Evolutionary conservation across 2,329 filamentous ascomycete species (phyloP), one percentile per base, ranked within the genome.

Genomic region (Septoria linicola): DNA sequence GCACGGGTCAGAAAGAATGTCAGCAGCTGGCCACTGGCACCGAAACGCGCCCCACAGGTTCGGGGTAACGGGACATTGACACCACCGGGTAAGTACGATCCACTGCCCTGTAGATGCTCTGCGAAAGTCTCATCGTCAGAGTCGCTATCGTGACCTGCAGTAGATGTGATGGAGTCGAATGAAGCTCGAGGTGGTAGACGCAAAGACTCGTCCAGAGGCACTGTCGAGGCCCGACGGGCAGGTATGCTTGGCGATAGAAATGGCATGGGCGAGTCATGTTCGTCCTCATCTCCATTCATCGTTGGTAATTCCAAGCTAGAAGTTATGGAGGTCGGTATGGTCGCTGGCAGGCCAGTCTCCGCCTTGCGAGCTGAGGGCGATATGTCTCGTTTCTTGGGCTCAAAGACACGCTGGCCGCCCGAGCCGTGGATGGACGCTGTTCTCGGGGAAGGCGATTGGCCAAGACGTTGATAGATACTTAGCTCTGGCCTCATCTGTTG

Each of bases 121-220:
- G 59, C 61, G 46, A 67, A 96, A 59, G 88, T 92, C 58, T 93
- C 89, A 51, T 88, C 87, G 23, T 70, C 73, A 31, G 76, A 67
- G 47, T 68, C 66, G 43, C 63, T 63, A 34, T 65, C 63, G 49
- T 60, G 52, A 20, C 52, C 63, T 31, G 40, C 67, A 66, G 42
- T 73, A 67, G 49, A 71, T 57, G 11, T 73, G 68, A 37, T 72
- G 70, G 55, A 75, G 58, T 54, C 72, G 68, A 58, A 73, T 62
- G 47, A 81, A 6, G 87, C 84, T 58, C 85, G 80, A 8, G 85
- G 81, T 39, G 75, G 70, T 41, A 73, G 67, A 49, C 60, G 61
- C 10, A 81, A 72, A 53, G 77, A 81, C 34, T 84, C 80, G 54
- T 84, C 76, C 4, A 84, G 68, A 3, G 54, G 46, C 23, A 56